A percentile compares a stretch with the other conserved stretches of the same genome.
phyloP scores from a whole-genome alignment of 331 rosid genomes.

The Quercus tomentella region DNA sequence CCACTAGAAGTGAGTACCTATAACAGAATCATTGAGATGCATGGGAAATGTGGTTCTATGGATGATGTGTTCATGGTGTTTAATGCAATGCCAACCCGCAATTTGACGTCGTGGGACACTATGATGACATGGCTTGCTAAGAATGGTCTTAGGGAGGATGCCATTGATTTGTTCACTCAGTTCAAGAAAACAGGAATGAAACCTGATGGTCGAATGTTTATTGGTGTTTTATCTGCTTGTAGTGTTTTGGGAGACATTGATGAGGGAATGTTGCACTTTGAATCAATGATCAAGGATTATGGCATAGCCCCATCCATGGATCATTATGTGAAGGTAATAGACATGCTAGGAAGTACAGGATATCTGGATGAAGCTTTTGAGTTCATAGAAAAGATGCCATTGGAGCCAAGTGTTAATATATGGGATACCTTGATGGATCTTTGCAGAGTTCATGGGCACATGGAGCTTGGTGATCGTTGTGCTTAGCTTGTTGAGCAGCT shows the following conservation, averaged over 20 bases:
- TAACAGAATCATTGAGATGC: constrained; percentile 52
- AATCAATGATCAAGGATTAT: constrained; percentile 56
- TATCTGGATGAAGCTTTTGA: too few relatives aligned
- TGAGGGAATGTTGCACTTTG: constrained; percentile 60
- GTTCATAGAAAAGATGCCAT: too few relatives aligned
- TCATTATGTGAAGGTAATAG: too few relatives aligned
- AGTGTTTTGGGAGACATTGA: constrained; percentile 48
- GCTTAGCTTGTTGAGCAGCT: too few relatives aligned
- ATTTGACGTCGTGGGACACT: constrained; percentile 67
- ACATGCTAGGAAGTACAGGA: too few relatives aligned
- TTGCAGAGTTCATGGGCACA: too few relatives aligned
- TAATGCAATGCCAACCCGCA: constrained; percentile 47
- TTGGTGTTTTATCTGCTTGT: constrained; percentile 54
- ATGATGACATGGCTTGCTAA: constrained; percentile 63
- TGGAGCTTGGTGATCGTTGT: too few relatives aligned
- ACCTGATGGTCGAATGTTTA: constrained; percentile 62
- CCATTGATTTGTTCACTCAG: constrained; percentile 59
- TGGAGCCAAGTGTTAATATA: too few relatives aligned
- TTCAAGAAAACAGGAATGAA: constrained; percentile 45
- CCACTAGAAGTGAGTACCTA: constrained; percentile 48
- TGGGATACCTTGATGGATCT: too few relatives aligned
- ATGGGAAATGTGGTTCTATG: constrained; percentile 21
- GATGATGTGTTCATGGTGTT: constrained; percentile 49
- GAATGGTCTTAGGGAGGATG: constrained; percentile 62
- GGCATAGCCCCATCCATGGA: too few relatives aligned